Conservation (phyloP, 805 yeast species). For the Grigorovia yakushimaensis region DNA sequence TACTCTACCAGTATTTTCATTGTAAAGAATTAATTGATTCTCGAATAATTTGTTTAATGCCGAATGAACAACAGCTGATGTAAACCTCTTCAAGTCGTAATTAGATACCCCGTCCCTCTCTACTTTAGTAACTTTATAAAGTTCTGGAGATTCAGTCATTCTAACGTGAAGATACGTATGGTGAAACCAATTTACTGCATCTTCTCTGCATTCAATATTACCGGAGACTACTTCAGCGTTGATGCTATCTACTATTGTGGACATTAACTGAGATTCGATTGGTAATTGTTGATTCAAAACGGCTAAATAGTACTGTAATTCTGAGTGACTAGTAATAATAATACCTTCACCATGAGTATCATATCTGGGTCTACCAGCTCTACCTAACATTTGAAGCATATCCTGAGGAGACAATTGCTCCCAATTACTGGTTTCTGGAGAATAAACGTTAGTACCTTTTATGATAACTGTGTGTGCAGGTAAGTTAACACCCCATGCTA, state of each 20-base stretch:
- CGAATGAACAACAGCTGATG: constrained; percentile 66
- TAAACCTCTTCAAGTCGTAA: constrained; percentile 36
- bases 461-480: constrained; percentile 93
- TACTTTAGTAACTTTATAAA: constrained; percentile 44
- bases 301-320: constrained; percentile 80
- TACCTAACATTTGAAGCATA: constrained; percentile 91
- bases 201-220: constrained; percentile 45
- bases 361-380: constrained; percentile 95
- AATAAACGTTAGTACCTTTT: constrained; percentile 87
- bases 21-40: constrained; percentile 52
- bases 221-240: constrained; percentile 87
- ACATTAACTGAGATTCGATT: constrained; percentile 77
- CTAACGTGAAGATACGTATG: constrained; percentile 71
- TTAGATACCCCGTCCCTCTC: constrained; percentile 42
- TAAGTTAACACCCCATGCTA: constrained; percentile 95
- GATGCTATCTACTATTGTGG: constrained; percentile 58
- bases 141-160: constrained; percentile 60
- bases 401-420: constrained; percentile 90
- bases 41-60: constrained; percentile 54
- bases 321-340: constrained; percentile 78
- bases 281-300: constrained; percentile 86
- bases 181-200: constrained; percentile 74
- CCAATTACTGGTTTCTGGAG: constrained; percentile 88
- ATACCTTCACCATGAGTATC: constrained; percentile 91
- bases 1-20: constrained; percentile 38